Base-by-base conservation (phyloP, 2,329 filamentous ascomycete species). In the Claviceps monticola region DNA sequence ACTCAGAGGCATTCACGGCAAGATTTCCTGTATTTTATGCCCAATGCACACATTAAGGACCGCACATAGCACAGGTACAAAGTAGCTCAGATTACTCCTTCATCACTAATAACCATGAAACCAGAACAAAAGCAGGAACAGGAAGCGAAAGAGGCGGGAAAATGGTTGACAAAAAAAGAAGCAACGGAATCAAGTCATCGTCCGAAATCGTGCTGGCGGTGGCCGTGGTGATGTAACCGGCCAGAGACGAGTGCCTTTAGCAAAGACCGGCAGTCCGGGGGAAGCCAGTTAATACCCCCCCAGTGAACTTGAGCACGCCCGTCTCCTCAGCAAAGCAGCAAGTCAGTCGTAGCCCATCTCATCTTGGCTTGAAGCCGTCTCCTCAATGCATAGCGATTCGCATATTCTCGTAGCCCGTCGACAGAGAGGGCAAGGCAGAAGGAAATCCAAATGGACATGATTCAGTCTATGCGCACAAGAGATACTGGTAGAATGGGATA, bases 381-480 rank as follows among this genome's bases (percentile, higher is more conserved):
- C 56, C 43, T 45, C 43, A 56, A 59, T 55, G 54, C 55, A 55
- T 54, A 39, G 53, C 46, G 51, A 48, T 45, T 50, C 48, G 49
- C 46, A 50, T 56, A 52, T 52, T 54, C 55, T 56, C 37, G 48
- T 46, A 23, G 48, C 48, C 48, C 44, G 48, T 46, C 43, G 17
- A 45, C 46, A 46, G 38, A 46, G 46, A 39, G 46, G 49, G 54
- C 38, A 53, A 54, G 52, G 50, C 52, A 53, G 57, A 55, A 56
- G 26, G 58, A 60, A 58, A 65, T 64, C 62, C 61, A 63, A 64
- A 54, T 58, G 56, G 59, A 63, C 59, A 62, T 62, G 56, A 62
- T 62, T 64, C 61, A 63, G 59, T 68, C 65, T 66, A 66, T 65
- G 64, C 62, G 63, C 60, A 62, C 58, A 57, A 57, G 54, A 59